phyloP scores from a whole-genome alignment of 169 alveolate species.

The Plasmodium cynomolgi region DNA sequence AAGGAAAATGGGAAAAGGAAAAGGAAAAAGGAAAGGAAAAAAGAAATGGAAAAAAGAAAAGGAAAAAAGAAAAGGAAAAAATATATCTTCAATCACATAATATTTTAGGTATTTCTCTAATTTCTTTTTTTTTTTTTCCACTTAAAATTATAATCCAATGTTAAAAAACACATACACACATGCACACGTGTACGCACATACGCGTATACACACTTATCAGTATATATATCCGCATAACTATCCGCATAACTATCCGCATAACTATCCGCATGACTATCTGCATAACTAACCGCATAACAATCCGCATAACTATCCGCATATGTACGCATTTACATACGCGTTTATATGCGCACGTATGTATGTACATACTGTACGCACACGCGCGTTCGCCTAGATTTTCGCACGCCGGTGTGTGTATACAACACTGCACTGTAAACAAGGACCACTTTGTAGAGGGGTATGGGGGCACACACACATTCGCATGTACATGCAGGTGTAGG shows the following conservation, averaged over 20 bases:
- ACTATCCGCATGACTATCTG: not conserved
- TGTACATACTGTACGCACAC: not conserved
- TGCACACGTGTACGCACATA: not conserved
- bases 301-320: not conserved
- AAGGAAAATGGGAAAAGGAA: not conserved
- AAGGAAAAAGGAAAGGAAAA: not conserved
- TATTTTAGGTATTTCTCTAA: slow-evolving; percentile 19
- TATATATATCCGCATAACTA: not conserved
- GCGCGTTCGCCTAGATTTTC: not conserved
- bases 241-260: no score
- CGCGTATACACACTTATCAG: not conserved
- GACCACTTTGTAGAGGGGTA: not conserved
- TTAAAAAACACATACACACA: not conserved
- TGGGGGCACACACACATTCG: not conserved
- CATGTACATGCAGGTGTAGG: not conserved
- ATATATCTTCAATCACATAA: slow-evolving; percentile 32
- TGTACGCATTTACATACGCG: not conserved
- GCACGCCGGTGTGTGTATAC: not conserved
- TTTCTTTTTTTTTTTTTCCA: slow-evolving; percentile 25
- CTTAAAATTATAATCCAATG: not conserved
- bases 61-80: not conserved
- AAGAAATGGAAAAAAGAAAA: not conserved
- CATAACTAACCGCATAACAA: not conserved
- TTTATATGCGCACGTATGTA: not conserved
- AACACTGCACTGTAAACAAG: not conserved